Conservation (phyloP, 106 monocot genomes). For the Phalaenopsis aphrodite region DNA sequence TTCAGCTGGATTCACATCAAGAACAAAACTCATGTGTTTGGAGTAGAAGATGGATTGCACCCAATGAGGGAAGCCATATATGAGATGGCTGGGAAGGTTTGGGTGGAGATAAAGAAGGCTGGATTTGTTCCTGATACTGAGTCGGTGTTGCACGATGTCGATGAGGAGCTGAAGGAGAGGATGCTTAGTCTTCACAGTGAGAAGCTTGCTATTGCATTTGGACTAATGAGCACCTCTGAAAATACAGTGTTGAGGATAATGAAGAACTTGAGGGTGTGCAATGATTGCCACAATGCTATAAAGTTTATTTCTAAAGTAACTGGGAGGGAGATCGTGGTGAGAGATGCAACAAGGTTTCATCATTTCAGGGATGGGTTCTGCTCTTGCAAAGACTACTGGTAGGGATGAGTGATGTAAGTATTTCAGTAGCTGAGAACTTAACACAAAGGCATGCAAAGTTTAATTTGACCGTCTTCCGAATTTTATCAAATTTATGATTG, state of each 20-base stretch:
- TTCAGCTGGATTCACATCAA: constrained; percentile 69
- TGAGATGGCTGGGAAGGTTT: constrained; percentile 45
- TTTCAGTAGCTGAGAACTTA: no score
- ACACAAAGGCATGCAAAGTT: no score
- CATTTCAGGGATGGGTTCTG: constrained; percentile 78
- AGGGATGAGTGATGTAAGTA: background rate
- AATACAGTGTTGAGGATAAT: constrained; percentile 62
- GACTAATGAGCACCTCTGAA: constrained; percentile 66
- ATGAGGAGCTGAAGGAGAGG: constrained; percentile 76
- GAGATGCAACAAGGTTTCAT: constrained; percentile 85
- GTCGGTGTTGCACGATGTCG: constrained; percentile 79
- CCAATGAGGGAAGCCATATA: constrained; percentile 52
- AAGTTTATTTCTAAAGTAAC: constrained; percentile 53
- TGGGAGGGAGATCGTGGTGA: constrained; percentile 69
- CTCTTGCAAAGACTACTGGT: constrained; percentile 87
- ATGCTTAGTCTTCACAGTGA: constrained; percentile 66
- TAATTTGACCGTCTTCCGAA: no score
- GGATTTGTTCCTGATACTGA: constrained; percentile 60
- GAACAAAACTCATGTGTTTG: constrained; percentile 61
- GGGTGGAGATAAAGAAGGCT: constrained; percentile 78
- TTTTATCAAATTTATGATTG: no score
- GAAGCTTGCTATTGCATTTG: constrained; percentile 84
- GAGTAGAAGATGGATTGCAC: constrained; percentile 56
- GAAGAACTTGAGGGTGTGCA: constrained; percentile 89
- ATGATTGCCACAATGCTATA: constrained; percentile 79